A percentile compares a stretch with the other conserved stretches of the same genome.
These are phyloP conservation scores for Trametes coccinea DNA, from an alignment of 768 basidiomycete genomes.

Conservation along the genomic window DNA sequence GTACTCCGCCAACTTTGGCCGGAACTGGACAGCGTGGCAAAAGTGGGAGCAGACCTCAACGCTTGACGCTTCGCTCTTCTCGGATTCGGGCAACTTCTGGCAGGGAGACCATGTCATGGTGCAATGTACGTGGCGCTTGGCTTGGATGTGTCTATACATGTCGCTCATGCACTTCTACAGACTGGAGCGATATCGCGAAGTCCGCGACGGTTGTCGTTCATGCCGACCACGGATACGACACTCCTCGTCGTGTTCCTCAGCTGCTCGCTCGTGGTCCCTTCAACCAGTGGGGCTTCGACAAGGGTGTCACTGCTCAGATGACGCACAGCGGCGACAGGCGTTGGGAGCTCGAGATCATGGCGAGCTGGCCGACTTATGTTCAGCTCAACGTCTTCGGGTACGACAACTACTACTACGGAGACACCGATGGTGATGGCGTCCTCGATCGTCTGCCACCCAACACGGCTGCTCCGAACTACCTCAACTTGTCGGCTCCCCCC, in stretches of 20 bases:
- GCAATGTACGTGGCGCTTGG: slow-evolving; percentile 62
- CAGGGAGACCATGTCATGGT: slow-evolving; percentile 81
- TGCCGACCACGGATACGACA: slow-evolving; percentile 65
- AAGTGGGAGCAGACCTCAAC: slow-evolving; percentile 74
- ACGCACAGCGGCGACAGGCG: slow-evolving; percentile 56
- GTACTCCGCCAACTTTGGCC: slow-evolving; percentile 85
- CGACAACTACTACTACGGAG: slow-evolving; percentile 93
- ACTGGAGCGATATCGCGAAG: slow-evolving; percentile 72
- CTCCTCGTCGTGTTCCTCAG: slow-evolving; percentile 79
- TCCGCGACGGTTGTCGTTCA: slow-evolving; percentile 72
- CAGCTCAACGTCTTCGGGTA: slow-evolving; percentile 91
- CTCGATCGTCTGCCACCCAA: slow-evolving; percentile 92
- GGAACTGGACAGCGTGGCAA: slow-evolving; percentile 80
- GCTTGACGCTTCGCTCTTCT: slow-evolving; percentile 61
- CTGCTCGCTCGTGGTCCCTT: slow-evolving; percentile 86
- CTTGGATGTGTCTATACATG: not conserved
- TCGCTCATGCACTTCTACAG: slow-evolving; percentile 37
- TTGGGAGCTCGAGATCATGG: slow-evolving; percentile 90
- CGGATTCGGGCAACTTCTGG: slow-evolving; percentile 61
- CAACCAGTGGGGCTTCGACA: slow-evolving; percentile 91
- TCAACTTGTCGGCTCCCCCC: slow-evolving; percentile 92
- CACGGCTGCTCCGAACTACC: slow-evolving; percentile 77
- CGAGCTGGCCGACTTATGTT: slow-evolving; percentile 85
- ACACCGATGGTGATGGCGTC: slow-evolving; percentile 82
- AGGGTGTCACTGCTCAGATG: slow-evolving; percentile 75